Percentiles rank a stretch among this genome's conserved stretches.
Conservation (phyloP, 768 basidiomycete species). For the Mycena galericulata region DNA sequence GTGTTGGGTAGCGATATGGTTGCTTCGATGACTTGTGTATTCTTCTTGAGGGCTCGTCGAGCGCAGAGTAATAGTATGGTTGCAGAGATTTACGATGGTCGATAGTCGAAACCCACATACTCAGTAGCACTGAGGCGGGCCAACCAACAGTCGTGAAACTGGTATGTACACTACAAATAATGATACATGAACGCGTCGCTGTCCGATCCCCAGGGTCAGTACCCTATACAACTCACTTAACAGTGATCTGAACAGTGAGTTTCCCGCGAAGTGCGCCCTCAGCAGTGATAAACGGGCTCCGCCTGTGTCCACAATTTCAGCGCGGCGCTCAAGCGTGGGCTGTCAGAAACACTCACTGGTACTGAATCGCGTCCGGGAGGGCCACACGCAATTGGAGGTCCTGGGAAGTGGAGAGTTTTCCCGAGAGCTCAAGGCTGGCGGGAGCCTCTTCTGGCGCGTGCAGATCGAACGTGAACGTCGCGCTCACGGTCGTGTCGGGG, state of each 20-base stretch:
- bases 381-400: constrained; percentile 6
- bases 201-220: too few species aligned
- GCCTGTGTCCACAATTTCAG: constrained; percentile 13
- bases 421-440: constrained; percentile 14
- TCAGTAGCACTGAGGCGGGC: too few species aligned
- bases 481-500: background rate
- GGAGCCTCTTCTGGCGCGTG: background rate
- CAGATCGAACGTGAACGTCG: background rate
- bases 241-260: constrained; percentile 30
- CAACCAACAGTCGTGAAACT: too few species aligned
- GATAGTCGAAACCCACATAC: too few species aligned
- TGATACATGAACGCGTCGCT: too few species aligned
- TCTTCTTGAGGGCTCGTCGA: too few species aligned
- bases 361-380: constrained; percentile 31
- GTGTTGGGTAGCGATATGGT: background rate
- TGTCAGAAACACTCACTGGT: constrained; percentile 20
- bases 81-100: too few species aligned
- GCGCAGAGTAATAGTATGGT: too few species aligned
- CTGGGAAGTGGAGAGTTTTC: constrained; percentile 7
- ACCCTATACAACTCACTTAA: too few species aligned
- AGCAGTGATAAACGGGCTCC: constrained; percentile 30
- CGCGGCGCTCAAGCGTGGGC: background rate
- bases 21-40: too few species aligned
- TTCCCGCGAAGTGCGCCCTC: constrained; percentile 28
- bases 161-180: too few species aligned